Evolutionary conservation across 768 basidiomycete species (phyloP).

Genomic region (Chalciporus pseudorubinellus): DNA sequence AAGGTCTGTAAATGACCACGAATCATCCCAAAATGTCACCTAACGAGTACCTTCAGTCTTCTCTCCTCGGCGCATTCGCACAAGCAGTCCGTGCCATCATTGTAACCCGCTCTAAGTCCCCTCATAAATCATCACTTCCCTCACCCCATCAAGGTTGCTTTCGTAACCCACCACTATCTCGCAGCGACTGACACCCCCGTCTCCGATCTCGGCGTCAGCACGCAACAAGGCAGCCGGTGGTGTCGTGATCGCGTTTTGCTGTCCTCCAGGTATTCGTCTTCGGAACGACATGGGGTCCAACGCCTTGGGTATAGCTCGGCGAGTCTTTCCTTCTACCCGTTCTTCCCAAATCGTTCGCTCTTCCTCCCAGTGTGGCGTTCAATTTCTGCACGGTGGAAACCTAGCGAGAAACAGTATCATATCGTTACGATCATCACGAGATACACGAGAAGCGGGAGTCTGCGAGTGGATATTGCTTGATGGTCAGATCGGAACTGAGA

Average conservation of each 20-base stretch:
- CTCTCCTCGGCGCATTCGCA: constrained; percentile 60
- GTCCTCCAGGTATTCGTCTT: constrained; percentile 74
- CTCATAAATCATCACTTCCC: no score
- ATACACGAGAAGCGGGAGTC: constrained; percentile 24
- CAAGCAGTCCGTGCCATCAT: constrained; percentile 64
- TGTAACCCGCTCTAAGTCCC: constrained; percentile 41
- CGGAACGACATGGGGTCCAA: constrained; percentile 76
- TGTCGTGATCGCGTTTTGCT: constrained; percentile 69
- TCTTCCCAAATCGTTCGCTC: constrained; percentile 71
- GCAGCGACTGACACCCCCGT: constrained; percentile 50
- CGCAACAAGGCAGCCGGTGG: constrained; percentile 63
- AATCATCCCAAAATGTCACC: not conserved
- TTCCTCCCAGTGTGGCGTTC: constrained; percentile 68
- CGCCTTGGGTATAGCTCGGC: constrained; percentile 74
- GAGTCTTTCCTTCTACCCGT: constrained; percentile 83
- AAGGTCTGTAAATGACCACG: constrained; percentile 36
- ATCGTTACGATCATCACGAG: constrained; percentile 11
- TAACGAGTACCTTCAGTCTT: constrained; percentile 40
- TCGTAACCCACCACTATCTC: constrained; percentile 68
- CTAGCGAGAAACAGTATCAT: constrained; percentile 41
- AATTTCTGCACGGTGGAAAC: constrained; percentile 59
- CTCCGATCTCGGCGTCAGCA: constrained; percentile 46
- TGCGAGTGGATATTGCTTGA: constrained; percentile 14
- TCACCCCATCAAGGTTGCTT: no score
- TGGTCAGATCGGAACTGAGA: not conserved